phyloP scores from a whole-genome alignment of 495 filamentous ascomycete genomes.

The Extremus antarcticus region DNA sequence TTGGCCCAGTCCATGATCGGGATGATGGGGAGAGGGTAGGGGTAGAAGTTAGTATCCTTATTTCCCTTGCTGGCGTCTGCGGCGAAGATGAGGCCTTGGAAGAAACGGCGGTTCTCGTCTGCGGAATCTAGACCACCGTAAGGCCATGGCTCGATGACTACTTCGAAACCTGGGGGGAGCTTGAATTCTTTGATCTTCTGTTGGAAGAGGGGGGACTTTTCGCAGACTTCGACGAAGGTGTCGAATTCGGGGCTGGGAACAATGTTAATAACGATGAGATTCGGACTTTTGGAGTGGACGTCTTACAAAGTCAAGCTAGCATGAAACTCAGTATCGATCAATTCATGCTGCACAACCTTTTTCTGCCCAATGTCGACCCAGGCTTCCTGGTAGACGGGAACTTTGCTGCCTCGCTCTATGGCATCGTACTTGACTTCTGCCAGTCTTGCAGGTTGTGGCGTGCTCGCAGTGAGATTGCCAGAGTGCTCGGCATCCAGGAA shows the following conservation, averaged over 20 bases:
- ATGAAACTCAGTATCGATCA: constrained; percentile 50
- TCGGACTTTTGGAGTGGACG: not conserved
- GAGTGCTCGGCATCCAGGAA: constrained; percentile 43
- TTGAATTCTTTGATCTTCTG: constrained; percentile 48
- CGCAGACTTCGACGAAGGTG: constrained; percentile 49
- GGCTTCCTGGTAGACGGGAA: constrained; percentile 51
- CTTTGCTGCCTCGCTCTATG: constrained; percentile 41
- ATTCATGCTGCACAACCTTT: constrained; percentile 38
- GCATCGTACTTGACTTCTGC: constrained; percentile 60
- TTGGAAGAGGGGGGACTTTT: constrained; percentile 50
- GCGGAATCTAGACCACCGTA: constrained; percentile 40
- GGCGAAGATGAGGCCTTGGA: constrained; percentile 44
- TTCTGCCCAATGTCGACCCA: constrained; percentile 47
- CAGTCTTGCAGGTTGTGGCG: constrained; percentile 43
- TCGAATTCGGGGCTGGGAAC: constrained; percentile 46
- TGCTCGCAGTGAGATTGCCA: constrained; percentile 36
- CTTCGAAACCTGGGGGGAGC: constrained; percentile 50
- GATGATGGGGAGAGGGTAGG: constrained; percentile 45
- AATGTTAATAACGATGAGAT: not conserved
- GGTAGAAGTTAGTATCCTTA: constrained; percentile 45
- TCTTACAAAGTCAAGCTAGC: constrained; percentile 48
- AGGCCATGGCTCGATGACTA: constrained; percentile 62
- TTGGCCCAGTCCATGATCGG: constrained; percentile 45
- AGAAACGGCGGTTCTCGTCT: constrained; percentile 45
- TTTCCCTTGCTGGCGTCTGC: constrained; percentile 39